Evolutionary conservation across 441 rosid genomes (phyloP).

Genomic region (Pelargonium australe): DNA sequence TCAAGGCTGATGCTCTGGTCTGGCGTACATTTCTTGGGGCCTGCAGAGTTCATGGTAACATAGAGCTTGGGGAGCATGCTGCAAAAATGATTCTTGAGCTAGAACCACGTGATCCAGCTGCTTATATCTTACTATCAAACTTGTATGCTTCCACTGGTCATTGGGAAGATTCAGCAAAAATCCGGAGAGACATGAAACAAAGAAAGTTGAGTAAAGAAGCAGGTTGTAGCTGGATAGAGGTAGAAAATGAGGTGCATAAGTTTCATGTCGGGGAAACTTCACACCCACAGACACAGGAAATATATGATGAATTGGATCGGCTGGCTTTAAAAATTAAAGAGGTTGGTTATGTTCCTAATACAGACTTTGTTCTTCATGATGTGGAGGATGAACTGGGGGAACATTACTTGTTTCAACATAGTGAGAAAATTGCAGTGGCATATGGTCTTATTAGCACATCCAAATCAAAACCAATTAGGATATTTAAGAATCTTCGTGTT

Average conservation of each 20-base stretch:
- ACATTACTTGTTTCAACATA: conserved; percentile 41
- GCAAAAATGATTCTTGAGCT: conserved; percentile 40
- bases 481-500: conserved; percentile 25
- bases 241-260: conserved; percentile 41
- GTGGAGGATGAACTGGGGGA: conserved; percentile 53
- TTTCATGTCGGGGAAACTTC: conserved; percentile 54
- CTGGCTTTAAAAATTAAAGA: conserved; percentile 50
- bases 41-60: conserved; percentile 51
- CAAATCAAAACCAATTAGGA: conserved; percentile 39
- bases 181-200: conserved; percentile 56
- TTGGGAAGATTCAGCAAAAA: conserved; percentile 61
- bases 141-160: conserved; percentile 56
- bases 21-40: conserved; percentile 74
- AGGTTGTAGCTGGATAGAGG: conserved; percentile 81
- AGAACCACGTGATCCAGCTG: conserved; percentile 56
- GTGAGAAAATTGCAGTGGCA: conserved; percentile 60
- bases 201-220: conserved; percentile 74
- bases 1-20: conserved; percentile 64
- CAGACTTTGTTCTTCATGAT: conserved; percentile 54
- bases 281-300: conserved; percentile 52
- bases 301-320: conserved; percentile 46
- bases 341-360: conserved; percentile 61
- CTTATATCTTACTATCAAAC: conserved; percentile 50
- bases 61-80: conserved; percentile 44
- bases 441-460: conserved; percentile 48